Evolutionary conservation across 2,329 filamentous ascomycete species (phyloP), one percentile per base, ranked within the genome.

Genomic region (Aspergillus fumigatus): DNA sequence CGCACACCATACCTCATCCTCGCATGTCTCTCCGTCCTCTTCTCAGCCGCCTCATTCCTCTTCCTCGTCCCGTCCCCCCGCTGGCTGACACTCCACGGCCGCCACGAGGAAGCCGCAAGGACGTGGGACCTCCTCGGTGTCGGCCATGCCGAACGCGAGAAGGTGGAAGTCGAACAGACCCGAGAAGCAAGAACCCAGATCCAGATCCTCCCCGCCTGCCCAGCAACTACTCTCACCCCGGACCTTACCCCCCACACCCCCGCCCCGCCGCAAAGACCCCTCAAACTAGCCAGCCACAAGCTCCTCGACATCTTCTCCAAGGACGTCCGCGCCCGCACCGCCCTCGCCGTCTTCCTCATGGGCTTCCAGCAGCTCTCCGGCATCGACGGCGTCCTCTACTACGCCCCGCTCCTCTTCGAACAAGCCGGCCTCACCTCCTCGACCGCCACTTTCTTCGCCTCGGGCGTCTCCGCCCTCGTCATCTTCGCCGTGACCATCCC

Each of bases 361-460:
- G 79, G 75, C 1, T 83, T 85, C 76, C 77, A 83, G 32, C 85
- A 88, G 62, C 70, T 87, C 0, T 82, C 77, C 27, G 84, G 85
- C 0, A 87, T 87, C 51, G 85, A 88, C 60, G 84, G 82, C 0
- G 79, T 87, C 9, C 35, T 25, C 9, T 52, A 84, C 78, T 88
- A 88, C 56, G 83, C 84, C 0, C 85, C 85, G 0, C 70, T 81
- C 0, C 75, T 88, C 0, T 88, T 88, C 61, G 70, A 78, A 25
- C 82, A 84, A 52, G 83, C 85, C 1, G 85, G 85, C 0, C 74
- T 87, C 10, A 75, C 76, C 7, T 82, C 80, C 0, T 72, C 76
- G 3, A 80, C 77, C 25, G 77, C 82, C 1, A 80, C 81, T 0
- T 84, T 87, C 62, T 75, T 87, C 2, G 85, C 84, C 0, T 86